Evolutionary conservation across 345 rosid species (phyloP).

Genomic region (Arabidopsis arenosa): DNA sequence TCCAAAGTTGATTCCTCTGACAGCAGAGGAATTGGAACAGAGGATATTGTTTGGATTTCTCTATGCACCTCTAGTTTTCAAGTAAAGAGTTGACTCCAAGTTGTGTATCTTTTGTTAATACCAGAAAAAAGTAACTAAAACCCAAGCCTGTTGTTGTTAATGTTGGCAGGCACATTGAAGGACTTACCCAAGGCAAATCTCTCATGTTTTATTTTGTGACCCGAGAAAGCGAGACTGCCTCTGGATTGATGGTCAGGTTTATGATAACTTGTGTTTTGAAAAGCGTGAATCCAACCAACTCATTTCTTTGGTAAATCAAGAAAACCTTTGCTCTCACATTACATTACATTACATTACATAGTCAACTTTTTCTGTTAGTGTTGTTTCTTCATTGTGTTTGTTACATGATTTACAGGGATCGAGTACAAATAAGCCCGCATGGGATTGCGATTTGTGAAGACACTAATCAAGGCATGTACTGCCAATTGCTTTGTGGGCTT

Average conservation of each 20-base stretch:
- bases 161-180: constrained; percentile 65
- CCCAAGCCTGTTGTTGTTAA: neutral
- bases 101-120: neutral
- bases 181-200: constrained; percentile 76
- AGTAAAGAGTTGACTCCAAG: constrained; percentile 47
- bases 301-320: constrained; percentile 65
- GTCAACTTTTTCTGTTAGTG: neutral
- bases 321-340: neutral
- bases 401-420: constrained; percentile 29
- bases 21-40: constrained; percentile 76
- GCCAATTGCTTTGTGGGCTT: constrained; percentile 84
- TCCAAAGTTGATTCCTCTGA: constrained; percentile 92
- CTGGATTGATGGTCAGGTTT: constrained; percentile 76
- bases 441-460: constrained; percentile 71
- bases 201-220: constrained; percentile 70
- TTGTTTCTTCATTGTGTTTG: constrained; percentile 4
- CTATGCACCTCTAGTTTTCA: constrained; percentile 67
- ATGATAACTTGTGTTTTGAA: constrained; percentile 83
- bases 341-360: neutral
- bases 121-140: neutral
- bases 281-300: constrained; percentile 63
- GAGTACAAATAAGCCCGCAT: constrained; percentile 65
- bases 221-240: constrained; percentile 74
- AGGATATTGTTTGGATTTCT: constrained; percentile 76
- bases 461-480: constrained; percentile 85